Evolutionary conservation across 1,284 basidiomycete species (phyloP).

Genomic region (Coriolopsis trogii): DNA sequence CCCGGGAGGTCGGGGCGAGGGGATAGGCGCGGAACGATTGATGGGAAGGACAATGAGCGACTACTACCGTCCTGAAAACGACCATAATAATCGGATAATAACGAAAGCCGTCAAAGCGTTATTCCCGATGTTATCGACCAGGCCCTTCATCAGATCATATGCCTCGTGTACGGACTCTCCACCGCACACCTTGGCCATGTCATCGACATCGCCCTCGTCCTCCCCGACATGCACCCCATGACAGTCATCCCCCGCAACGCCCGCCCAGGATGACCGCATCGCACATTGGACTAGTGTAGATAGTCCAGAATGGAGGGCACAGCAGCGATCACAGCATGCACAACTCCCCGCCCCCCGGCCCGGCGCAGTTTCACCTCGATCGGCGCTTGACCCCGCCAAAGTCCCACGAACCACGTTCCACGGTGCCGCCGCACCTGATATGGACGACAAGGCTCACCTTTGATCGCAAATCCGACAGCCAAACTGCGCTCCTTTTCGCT

Average conservation of each 20-base stretch:
- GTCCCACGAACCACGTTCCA: conserved; percentile 62
- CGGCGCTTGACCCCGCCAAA: background rate
- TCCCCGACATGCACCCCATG: conserved; percentile 5
- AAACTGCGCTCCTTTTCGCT: conserved; percentile 8
- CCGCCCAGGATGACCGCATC: background rate
- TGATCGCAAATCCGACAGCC: conserved; percentile 15
- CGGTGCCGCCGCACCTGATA: conserved; percentile 41
- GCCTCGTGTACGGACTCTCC: conserved; percentile 25
- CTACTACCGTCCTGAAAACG: conserved; percentile 14
- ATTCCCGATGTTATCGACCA: conserved; percentile 26
- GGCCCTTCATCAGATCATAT: conserved; percentile 24
- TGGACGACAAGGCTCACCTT: conserved; percentile 18
- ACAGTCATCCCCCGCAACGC: background rate
- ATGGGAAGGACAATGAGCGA: conserved; percentile 24
- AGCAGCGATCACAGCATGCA: background rate
- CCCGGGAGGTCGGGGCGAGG: conserved; percentile 32
- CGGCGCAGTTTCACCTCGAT: background rate
- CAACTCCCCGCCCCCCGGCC: background rate
- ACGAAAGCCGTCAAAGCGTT: conserved; percentile 15
- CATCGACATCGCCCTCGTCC: conserved; percentile 14
- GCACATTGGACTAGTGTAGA: background rate
- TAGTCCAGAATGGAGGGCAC: conserved; percentile 1
- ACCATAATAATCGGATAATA: conserved; percentile 27
- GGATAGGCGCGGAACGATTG: conserved; percentile 25
- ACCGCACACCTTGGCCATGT: conserved; percentile 21